Evolutionary conservation across 768 basidiomycete genomes (phyloP), one percentile per base, ranked within the genome.

Genomic region (Filobasidium wieringae): DNA sequence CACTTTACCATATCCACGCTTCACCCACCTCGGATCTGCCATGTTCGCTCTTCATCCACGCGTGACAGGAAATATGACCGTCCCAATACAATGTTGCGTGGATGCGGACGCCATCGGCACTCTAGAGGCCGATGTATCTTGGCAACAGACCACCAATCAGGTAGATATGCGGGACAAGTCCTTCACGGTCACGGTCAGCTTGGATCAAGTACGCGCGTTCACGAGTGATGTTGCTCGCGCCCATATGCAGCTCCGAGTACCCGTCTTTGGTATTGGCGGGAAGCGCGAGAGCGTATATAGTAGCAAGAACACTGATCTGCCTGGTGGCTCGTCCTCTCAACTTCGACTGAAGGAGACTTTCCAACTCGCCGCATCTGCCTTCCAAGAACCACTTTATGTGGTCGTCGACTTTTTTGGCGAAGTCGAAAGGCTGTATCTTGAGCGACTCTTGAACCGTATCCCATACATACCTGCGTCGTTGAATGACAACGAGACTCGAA

Each of bases 361-460:
- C 53, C 81, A 84, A 24, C 81, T 85, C 29, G 87, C 84, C 68
- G 83, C 88, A 11, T 72, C 88, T 45, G 77, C 76, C 27, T 82
- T 91, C 68, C 72, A 96, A 36, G 80, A 81, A 31, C 79, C 82
- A 59, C 84, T 84, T 22, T 88, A 89, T 69, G 87, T 85, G 1
- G 84, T 85, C 1, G 80, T 99, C 66, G 88, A 95, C 66, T 86
- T 97, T 72, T 96, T 92, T 64, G 93, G 87, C 14, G 79, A 83
- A 7, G 78, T 85, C 59, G 83, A 81, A 51, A 81, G 88, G 14
- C 85, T 84, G 15, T 97, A 93, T 72, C 72, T 97, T 64, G 86
- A 88, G 61, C 82, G 89, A 6, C 76, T 96, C 89, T 91, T 67
- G 81, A 86, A 56, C 95, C 90, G 91, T 93, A 96, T 68, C 87